Base-by-base conservation (phyloP, 768 basidiomycete genomes). In the Suillus clintonianus region DNA sequence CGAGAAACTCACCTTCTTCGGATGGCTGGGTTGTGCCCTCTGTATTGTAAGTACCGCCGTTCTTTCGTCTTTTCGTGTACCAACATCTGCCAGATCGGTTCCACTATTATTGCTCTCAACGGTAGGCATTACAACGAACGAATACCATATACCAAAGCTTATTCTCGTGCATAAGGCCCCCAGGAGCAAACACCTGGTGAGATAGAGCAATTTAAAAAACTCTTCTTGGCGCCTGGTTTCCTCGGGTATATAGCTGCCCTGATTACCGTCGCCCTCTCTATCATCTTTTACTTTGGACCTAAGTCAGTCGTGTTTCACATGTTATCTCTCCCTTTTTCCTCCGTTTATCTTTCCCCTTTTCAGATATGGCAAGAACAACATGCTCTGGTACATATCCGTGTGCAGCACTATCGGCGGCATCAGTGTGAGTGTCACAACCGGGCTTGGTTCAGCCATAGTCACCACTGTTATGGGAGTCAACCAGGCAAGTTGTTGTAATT, bases 321-420 rank as follows among this genome's bases (percentile, higher is more conserved):
- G 51, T 14, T 32, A 60, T 47, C 30, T 8, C 59, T 57, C 37
- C 14, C 58, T 60, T 24, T 57, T 47, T 45, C 39, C 30, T 58
- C 66, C 27, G 19, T 55, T 62, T 13, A 62, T 64, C 48, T 67
- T 42, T 19, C 19, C 27, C 47, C 24, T 32, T 55, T 51, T 64
- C 56, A 87, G 89, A 72, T 93, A 91, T 72, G 96, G 97, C 57
- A 94, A 90, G 78, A 87, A 88, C 78, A 92, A 87, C 71, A 97
- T 98, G 97, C 76, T 99, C 59, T 94, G 92, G 92, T 94, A 97
- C 76, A 96, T 99, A 67, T 81, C 84, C 47, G 92, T 99, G 51
- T 99, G 97, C 77, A 94, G 91, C 66, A 89, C 98, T 85, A 98
- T 99, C 71, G 97, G 97, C 19, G 97, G 97, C 0, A 89, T 97